Evolutionary conservation across 139 green algal species (phyloP).

Genomic region (Tetraselmis striata): DNA sequence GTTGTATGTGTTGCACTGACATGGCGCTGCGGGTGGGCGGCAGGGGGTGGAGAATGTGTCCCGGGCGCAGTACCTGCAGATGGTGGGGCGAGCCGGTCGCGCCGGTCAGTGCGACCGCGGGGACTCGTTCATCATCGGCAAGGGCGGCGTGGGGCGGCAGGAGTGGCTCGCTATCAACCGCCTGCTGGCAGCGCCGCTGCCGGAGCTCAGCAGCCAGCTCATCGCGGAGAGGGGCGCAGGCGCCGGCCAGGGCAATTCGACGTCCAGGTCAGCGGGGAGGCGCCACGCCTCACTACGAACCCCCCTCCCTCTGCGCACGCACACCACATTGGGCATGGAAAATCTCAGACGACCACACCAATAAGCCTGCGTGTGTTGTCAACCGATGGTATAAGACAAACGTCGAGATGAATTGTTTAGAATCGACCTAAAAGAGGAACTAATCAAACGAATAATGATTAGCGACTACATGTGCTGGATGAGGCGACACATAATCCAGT

Average conservation of each 20-base stretch:
- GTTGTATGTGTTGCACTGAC: too few species aligned
- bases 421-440: too few species aligned
- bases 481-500: too few species aligned
- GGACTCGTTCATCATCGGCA: conserved; percentile 17
- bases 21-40: too few species aligned
- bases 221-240: background rate
- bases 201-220: conserved; percentile 8
- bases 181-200: conserved; percentile 21
- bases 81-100: conserved; percentile 57
- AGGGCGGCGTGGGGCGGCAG: conserved; percentile 1
- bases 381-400: too few species aligned
- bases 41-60: conserved; percentile 27
- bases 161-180: background rate
- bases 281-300: too few species aligned
- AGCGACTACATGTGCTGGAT: too few species aligned
- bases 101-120: conserved; percentile 14
- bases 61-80: conserved; percentile 58
- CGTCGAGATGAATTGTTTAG: too few species aligned
- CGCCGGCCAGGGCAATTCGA: too few species aligned
- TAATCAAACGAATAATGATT: too few species aligned
- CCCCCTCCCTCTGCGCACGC: conserved; percentile 14
- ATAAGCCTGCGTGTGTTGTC: background rate
- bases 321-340: conserved; percentile 3
- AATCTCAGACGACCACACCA: background rate
- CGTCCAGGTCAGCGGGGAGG: conserved; percentile 11